Evolutionary conservation across 305 asterid species (phyloP), one percentile per base, ranked within the genome.

Genomic region (Fraxinus baroniana): DNA sequence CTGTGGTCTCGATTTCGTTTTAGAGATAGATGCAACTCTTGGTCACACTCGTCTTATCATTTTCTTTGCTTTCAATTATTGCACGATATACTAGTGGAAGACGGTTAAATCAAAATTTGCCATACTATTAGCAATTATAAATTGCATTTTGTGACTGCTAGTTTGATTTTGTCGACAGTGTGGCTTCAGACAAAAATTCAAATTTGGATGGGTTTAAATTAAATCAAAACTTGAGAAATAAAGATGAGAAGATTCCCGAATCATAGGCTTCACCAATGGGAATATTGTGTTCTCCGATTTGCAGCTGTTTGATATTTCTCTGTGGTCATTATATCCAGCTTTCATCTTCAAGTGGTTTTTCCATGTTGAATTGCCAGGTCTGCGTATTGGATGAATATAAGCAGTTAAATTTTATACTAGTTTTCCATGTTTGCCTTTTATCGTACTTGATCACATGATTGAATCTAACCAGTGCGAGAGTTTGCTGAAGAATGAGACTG

Each of bases 141-240:
- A 33, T 26, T 26, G 30, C 30, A 26, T 26, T 26, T 26, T 26
- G 64, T 26, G 79, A 77, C 81, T 55, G 37, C 73, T 74, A 26
- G 32, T 78, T 82, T 78, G 68, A 70, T 33, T 83, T 70, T 84
- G 76, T 78, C 75, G 81, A 35, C 92, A 95, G 98, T 84, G 95
- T 94, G 82, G 88, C 94, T 84, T 87, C 97, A 80, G 97, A 90
- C 80, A 84, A 94, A 87, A 94, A 91, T 83, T 83, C 94, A 74
- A 89, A 84, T 86, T 83, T 92, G 83, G 94, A 94, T 82, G 98
- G 92, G 86, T 78, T 33, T 33, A 33, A 33, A 33, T 96, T 90
- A 96, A 88, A 83, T 72, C 89, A 26, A 94, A 92, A 86, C 88
- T 94, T 39, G 99, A 94, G 90, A 94, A 94, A 86, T 98, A 96